Percentiles rank a stretch among this genome's conserved stretches.
These are phyloP conservation scores for Clathrospora elynae DNA, from an alignment of 2,329 filamentous ascomycete genomes.

Conservation along the genomic window DNA sequence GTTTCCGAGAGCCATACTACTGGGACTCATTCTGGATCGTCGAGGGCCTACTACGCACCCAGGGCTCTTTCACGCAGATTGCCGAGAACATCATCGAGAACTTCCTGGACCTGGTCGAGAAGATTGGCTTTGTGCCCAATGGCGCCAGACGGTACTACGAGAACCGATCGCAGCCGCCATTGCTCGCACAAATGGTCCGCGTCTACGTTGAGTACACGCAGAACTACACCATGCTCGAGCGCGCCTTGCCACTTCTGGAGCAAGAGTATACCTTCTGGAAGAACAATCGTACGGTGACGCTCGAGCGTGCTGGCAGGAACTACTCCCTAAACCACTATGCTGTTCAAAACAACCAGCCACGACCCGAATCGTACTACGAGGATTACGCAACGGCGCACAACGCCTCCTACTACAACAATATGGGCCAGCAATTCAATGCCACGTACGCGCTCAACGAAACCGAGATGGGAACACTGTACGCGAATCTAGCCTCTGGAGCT, in stretches of 20 bases:
- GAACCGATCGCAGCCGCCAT: conserved; percentile 69
- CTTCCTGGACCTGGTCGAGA: conserved; percentile 69
- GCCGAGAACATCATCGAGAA: conserved; percentile 72
- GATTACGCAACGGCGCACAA: conserved; percentile 71
- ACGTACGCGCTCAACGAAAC: conserved; percentile 57
- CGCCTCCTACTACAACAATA: conserved; percentile 63
- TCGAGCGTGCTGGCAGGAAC: conserved; percentile 54
- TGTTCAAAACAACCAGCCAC: conserved; percentile 67
- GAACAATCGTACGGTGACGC: conserved; percentile 62
- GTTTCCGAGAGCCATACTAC: conserved; percentile 73
- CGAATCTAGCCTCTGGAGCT: conserved; percentile 67
- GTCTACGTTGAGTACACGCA: conserved; percentile 68
- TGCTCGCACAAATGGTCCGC: conserved; percentile 69
- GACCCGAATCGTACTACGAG: conserved; percentile 70
- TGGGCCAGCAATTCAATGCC: conserved; percentile 64
- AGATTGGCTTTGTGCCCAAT: conserved; percentile 70
- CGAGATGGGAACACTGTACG: conserved; percentile 61
- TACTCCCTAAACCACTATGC: conserved; percentile 65
- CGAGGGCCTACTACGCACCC: conserved; percentile 67
- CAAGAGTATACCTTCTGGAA: conserved; percentile 69
- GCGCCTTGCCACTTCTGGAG: conserved; percentile 66
- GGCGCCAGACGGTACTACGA: conserved; percentile 71
- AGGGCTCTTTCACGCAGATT: conserved; percentile 66
- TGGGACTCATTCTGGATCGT: conserved; percentile 75
- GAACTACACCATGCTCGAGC: conserved; percentile 64